Percentiles rank a stretch among this genome's conserved stretches.
Conservation (phyloP, 257 asterid genomes). For the Hygrophila difformis region DNA sequence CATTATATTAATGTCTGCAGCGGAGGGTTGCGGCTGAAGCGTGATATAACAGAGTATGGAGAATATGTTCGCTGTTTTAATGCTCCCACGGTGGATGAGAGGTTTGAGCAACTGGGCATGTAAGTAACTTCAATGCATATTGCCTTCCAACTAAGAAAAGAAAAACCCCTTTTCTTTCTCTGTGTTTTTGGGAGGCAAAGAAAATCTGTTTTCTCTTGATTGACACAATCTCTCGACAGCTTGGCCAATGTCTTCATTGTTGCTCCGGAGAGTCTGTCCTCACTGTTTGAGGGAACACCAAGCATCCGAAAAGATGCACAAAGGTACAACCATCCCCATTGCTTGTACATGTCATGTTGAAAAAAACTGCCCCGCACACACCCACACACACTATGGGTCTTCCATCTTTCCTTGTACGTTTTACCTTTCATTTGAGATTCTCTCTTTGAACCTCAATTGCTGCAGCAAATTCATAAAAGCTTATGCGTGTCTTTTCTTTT, state of each 20-base stretch:
- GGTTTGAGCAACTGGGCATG: constrained; percentile 93
- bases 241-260: constrained; percentile 68
- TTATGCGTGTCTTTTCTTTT: no score
- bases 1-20: constrained; percentile 29
- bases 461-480: no score
- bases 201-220: constrained; percentile 5
- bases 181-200: no score
- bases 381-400: no score
- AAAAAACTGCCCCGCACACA: no score
- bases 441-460: no score
- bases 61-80: constrained; percentile 93
- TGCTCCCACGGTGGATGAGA: constrained; percentile 97
- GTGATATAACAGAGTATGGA: constrained; percentile 97
- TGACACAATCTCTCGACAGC: constrained; percentile 34
- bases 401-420: no score
- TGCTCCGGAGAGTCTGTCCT: constrained; percentile 92
- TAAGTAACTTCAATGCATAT: constrained; percentile 30
- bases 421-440: no score
- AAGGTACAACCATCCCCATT: constrained; percentile 33
- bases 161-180: no score
- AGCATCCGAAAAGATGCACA: constrained; percentile 95
- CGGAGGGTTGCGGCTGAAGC: constrained; percentile 96
- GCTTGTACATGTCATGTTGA: no score
- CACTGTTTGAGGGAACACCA: constrained; percentile 96
- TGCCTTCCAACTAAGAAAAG: neutral